phyloP scores from a whole-genome alignment of 345 rosid genomes.

The Citrus unshiu region DNA sequence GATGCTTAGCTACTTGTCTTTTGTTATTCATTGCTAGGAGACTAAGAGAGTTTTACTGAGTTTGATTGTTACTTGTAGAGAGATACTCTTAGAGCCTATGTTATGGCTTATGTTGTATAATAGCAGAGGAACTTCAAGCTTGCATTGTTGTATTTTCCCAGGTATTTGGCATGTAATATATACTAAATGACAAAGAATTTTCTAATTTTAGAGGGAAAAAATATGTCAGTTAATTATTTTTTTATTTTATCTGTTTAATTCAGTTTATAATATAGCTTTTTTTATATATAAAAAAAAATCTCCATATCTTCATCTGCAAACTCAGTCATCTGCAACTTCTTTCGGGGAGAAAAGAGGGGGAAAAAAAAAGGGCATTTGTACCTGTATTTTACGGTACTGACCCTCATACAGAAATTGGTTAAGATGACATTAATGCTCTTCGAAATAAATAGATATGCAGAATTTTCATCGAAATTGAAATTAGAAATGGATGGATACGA shows the following conservation, averaged over 20 bases:
- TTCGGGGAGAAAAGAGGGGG: rapidly evolving
- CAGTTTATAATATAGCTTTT: background rate
- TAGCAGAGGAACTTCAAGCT: background rate
- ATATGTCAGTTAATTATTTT: background rate
- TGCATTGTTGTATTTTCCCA: background rate
- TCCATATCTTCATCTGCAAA: no score
- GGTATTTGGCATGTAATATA: slow-evolving; percentile 8
- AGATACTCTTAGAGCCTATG: background rate
- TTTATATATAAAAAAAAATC: no score
- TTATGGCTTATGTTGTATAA: background rate
- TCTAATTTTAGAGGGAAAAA: background rate
- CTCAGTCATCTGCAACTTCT: no score
- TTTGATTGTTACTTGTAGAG: background rate
- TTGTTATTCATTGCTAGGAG: background rate
- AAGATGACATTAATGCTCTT: background rate
- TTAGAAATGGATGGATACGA: no score
- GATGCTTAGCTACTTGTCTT: background rate
- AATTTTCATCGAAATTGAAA: background rate
- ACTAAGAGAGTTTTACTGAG: background rate
- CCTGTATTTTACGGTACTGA: no score
- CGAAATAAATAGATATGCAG: background rate
- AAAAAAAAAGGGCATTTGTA: no score
- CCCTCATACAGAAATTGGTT: background rate
- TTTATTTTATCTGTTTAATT: background rate
- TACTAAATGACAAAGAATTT: background rate